Percentiles rank a stretch among this genome's conserved stretches.
phyloP scores from a whole-genome alignment of 192 early-diverging fungal genomes.

The Umbelopsis ramanniana region DNA sequence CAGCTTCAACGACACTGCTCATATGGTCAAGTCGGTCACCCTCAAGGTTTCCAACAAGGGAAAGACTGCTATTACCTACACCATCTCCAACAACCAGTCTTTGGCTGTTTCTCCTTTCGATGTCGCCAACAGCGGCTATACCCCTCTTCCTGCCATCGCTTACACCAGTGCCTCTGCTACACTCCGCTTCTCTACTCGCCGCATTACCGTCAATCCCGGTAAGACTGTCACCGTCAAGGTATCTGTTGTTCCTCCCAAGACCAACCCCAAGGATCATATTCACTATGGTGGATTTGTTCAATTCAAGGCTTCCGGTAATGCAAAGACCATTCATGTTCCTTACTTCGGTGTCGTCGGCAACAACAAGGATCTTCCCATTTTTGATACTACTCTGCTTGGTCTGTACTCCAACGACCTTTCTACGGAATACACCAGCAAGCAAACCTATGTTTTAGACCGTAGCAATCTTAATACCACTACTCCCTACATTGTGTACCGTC shows the following conservation, averaged over 20 bases:
- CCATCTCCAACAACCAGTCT: slow-evolving; percentile 37
- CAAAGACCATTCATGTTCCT: slow-evolving; percentile 43
- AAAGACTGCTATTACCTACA: slow-evolving; percentile 36
- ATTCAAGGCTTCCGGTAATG: slow-evolving; percentile 29
- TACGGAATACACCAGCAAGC: slow-evolving; percentile 6
- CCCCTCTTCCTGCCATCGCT: slow-evolving; percentile 23
- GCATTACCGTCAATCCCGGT: slow-evolving; percentile 29
- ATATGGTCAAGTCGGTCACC: slow-evolving; percentile 31
- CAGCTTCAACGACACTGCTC: slow-evolving; percentile 54
- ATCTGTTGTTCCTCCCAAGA: slow-evolving; percentile 37
- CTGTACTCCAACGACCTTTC: not conserved
- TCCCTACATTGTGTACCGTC: slow-evolving; percentile 19
- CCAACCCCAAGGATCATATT: slow-evolving; percentile 38
- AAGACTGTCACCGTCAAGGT: slow-evolving; percentile 26
- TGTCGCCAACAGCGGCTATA: not conserved
- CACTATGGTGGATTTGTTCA: slow-evolving; percentile 53
- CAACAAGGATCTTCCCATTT: slow-evolving; percentile 46
- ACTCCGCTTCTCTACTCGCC: slow-evolving; percentile 26
- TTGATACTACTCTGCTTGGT: slow-evolving; percentile 33
- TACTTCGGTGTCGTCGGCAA: slow-evolving; percentile 53
- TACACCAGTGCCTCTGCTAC: slow-evolving; percentile 23
- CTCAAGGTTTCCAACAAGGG: slow-evolving; percentile 49
- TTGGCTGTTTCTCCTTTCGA: slow-evolving; percentile 45
- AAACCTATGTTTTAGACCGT: slow-evolving; percentile 24
- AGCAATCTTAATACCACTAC: not conserved